Evolutionary conservation across 768 basidiomycete species (phyloP), one percentile per base, ranked within the genome.

Genomic region (Fomitopsis serialis): DNA sequence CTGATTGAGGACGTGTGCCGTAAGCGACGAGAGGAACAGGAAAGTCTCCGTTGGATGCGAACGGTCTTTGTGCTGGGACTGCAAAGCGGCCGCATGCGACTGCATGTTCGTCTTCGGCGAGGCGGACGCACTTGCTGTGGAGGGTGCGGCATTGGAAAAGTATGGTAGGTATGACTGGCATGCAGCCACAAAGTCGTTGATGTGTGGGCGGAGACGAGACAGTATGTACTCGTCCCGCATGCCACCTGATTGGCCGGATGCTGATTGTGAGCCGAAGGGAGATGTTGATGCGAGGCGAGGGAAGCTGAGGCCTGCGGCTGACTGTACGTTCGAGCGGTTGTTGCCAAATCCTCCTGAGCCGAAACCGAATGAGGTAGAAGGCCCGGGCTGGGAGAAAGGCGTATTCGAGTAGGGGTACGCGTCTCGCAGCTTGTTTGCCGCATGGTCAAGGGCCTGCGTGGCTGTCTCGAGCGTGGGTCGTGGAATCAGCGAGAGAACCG

Each of bases 191-290:
- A 89, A 93, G 48, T 92, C 90, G 48, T 76, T 71, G 47, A 92
- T 81, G 67, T 86, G 83, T 15, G 87, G 85, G 45, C 85, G 80
- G 17, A 93, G 73, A 51, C 91, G 79, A 17, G 84, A 88, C 36
- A 82, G 69, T 58, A 92, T 77, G 66, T 93, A 93, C 6, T 84
- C 81, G 53, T 90, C 85, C 55, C 91, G 84, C 88, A 92, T 92
- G 35, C 80, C 80, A 53, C 61, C 55, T 52, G 54, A 40, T 11
- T 53, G 59, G 45, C 57, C 51, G 24, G 50, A 48, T 25, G 50
- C 56, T 27, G 53, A 32, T 6, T 32, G 52, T 5, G 50, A 22
- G 50, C 23, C 40, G 24, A 50, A 25, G 50, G 65, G 37, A 21
- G 42, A 32, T 10, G 35, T 32, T 27, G 35, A 3, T 45, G 25